Base-by-base conservation (phyloP, 2,329 filamentous ascomycete species). In the Diaporthe nobilis region DNA sequence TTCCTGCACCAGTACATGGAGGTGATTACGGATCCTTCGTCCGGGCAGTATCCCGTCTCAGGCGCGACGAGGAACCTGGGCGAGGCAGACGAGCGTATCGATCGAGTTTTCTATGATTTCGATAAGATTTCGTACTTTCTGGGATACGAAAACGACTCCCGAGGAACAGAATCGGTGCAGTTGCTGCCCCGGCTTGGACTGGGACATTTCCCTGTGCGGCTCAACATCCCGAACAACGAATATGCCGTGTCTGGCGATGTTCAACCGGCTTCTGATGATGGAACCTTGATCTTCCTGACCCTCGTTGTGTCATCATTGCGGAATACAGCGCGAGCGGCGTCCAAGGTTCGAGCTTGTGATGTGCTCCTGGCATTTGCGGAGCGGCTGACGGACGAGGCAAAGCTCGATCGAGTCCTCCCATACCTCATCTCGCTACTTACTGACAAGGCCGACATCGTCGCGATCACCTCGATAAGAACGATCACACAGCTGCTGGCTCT, bases 1-100 rank as follows among this genome's bases (percentile, higher is more conserved):
- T 98, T 99, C 82, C 88, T 99, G 44, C 97, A 99, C 82, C 96
- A 98, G 81, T 98, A 99, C 82, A 98, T 99, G 95, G 94, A 95
- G 79, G 90, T 98, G 73, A 94, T 99, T 77, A 98, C 97, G 5
- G 95, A 98, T 82, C 94, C 96, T 0, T 94, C 94, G 0, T 94
- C 95, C 1, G 95, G 95, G 0, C 93, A 94, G 78, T 92, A 90
- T 71, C 90, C 92, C 15, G 89, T 95, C 57, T 93, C 93, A 13
- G 91, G 93, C 1, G 89, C 91, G 15, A 86, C 89, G 4, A 92
- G 90, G 78, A 97, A 96, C 80, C 88, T 96, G 71, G 94, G 94
- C 76, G 95, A 98, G 83, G 92, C 95, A 1, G 97, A 99, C 83
- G 95, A 98, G 79, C 92, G 97, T 57, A 98, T 99, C 81, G 95